phyloP scores from a whole-genome alignment of 148 eudicot species.

The Linanthus parryae region DNA sequence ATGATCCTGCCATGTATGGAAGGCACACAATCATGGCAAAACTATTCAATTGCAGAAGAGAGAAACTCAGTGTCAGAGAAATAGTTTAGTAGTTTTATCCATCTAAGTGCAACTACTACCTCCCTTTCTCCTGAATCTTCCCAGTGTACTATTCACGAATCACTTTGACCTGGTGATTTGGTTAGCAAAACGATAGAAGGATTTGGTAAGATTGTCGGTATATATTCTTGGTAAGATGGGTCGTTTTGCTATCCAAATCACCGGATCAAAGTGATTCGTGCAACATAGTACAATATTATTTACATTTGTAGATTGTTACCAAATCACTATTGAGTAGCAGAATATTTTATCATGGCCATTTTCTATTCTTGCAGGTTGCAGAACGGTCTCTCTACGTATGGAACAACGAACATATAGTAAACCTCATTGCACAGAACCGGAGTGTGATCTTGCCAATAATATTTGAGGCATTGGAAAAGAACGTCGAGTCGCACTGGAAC shows the following conservation, averaged over 20 bases:
- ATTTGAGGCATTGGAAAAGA: slow-evolving; percentile 70
- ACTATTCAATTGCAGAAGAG: too few relatives aligned
- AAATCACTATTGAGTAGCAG: background rate
- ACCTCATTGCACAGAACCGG: slow-evolving; percentile 63
- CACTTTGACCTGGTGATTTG: too few relatives aligned
- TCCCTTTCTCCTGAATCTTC: too few relatives aligned
- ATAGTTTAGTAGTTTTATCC: too few relatives aligned
- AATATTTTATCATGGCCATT: background rate
- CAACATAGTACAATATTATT: too few relatives aligned
- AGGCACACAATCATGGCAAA: too few relatives aligned
- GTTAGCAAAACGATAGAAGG: too few relatives aligned
- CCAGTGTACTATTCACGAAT: too few relatives aligned
- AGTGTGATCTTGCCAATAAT: slow-evolving; percentile 52
- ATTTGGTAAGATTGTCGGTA: background rate
- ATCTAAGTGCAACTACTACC: too few relatives aligned
- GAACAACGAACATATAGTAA: slow-evolving; percentile 74
- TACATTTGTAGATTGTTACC: background rate
- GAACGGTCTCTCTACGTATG: slow-evolving; percentile 70
- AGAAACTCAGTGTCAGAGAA: too few relatives aligned
- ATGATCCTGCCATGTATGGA: too few relatives aligned
- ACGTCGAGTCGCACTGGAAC: slow-evolving; percentile 69
- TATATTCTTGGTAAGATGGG: background rate
- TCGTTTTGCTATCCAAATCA: background rate
- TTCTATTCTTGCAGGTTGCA: slow-evolving; percentile 56
- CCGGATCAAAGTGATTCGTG: background rate